These are phyloP conservation scores for Calvatia gigantea DNA, from an alignment of 768 basidiomycete genomes.

Conservation along the genomic window DNA sequence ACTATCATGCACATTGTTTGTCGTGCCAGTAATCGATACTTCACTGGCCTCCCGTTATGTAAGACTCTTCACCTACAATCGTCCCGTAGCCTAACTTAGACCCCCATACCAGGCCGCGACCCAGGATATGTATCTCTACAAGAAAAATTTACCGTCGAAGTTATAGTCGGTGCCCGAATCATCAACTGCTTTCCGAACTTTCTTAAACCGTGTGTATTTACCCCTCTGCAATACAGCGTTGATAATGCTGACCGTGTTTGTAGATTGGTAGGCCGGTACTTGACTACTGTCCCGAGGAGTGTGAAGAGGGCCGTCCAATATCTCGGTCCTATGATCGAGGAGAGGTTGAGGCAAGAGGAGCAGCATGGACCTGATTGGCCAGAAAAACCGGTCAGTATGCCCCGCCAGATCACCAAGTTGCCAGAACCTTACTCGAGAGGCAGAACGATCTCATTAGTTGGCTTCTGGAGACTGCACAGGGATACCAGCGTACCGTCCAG, in stretches of 20 bases:
- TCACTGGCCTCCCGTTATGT: slow-evolving; percentile 49
- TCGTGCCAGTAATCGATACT: slow-evolving; percentile 38
- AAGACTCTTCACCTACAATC: slow-evolving; percentile 12
- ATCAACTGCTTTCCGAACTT: slow-evolving; percentile 20
- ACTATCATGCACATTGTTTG: slow-evolving; percentile 31
- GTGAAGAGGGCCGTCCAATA: slow-evolving; percentile 22
- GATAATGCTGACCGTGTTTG: neutral
- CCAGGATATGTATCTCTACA: slow-evolving; percentile 21
- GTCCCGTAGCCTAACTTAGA: no score
- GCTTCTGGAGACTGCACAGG: slow-evolving; percentile 36
- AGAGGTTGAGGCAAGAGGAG: slow-evolving; percentile 26
- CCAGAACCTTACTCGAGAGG: neutral
- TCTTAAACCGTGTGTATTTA: slow-evolving; percentile 18
- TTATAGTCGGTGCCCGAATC: slow-evolving; percentile 15
- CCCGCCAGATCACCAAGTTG: neutral
- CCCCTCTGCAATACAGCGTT: neutral
- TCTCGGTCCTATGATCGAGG: slow-evolving; percentile 28
- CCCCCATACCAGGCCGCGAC: slow-evolving; percentile 16
- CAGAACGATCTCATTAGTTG: slow-evolving; percentile 47
- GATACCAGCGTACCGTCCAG: slow-evolving; percentile 24
- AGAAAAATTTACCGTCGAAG: slow-evolving; percentile 19
- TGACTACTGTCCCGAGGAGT: slow-evolving; percentile 21
- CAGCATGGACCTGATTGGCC: slow-evolving; percentile 26
- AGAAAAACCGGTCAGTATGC: slow-evolving; percentile 27
- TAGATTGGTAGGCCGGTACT: slow-evolving; percentile 21